These are phyloP conservation scores for Ettlia oleoabundans DNA, from an alignment of 139 green algal genomes.

Conservation along the genomic window DNA sequence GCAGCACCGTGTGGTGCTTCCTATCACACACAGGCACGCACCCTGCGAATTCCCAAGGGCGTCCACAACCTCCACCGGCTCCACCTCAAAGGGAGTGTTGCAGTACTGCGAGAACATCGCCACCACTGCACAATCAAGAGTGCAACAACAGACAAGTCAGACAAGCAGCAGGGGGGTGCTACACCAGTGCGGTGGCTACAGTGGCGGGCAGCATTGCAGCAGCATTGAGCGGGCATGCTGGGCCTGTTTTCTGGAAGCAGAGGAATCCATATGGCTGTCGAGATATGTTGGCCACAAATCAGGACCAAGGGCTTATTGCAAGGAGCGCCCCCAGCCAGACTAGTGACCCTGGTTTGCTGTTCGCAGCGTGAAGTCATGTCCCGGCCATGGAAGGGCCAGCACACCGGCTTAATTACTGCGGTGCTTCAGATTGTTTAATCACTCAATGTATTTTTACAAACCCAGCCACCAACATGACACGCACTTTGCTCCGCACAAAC, in stretches of 20 bases:
- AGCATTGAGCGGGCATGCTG: neutral
- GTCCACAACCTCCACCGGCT: constrained; percentile 95
- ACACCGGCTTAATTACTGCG: constrained; percentile 40
- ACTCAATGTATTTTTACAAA: no score
- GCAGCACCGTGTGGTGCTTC: neutral
- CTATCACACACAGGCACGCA: constrained; percentile 6
- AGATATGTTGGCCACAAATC: constrained; percentile 5
- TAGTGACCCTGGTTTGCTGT: constrained; percentile 27
- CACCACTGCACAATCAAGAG: constrained; percentile 51
- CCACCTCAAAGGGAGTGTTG: constrained; percentile 84
- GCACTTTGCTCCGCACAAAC: no score
- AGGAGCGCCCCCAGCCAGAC: constrained; percentile 31
- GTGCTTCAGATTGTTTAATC: neutral
- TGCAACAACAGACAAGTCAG: neutral
- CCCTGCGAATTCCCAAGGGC: constrained; percentile 63
- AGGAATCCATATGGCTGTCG: no score
- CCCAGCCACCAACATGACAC: no score
- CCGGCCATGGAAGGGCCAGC: constrained; percentile 22
- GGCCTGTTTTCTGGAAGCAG: no score
- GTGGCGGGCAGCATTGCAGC: neutral
- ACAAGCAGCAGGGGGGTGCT: neutral
- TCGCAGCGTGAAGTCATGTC: constrained; percentile 35
- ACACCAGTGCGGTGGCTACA: no score
- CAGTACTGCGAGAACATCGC: constrained; percentile 98
- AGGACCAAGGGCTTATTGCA: constrained; percentile 20